phyloP scores from a whole-genome alignment of 169 alveolate species.

The Blepharisma undulans region DNA sequence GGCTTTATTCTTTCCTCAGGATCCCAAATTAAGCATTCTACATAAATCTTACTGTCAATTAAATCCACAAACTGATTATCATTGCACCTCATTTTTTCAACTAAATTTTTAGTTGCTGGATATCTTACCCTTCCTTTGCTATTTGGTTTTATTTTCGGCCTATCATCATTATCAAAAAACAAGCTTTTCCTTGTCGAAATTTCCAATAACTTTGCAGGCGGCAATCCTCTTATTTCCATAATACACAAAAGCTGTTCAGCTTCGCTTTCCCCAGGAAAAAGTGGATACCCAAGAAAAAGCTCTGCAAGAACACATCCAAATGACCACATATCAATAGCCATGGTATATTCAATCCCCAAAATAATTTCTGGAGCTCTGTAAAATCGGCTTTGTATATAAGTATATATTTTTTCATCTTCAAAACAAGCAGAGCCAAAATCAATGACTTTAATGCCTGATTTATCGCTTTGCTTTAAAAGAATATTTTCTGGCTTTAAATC shows the following conservation, averaged over 20 bases:
- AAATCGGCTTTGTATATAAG: constrained; percentile 76
- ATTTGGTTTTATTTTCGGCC: constrained; percentile 57
- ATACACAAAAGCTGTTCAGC: constrained; percentile 72
- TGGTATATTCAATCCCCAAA: constrained; percentile 57
- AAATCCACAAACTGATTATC: constrained; percentile 62
- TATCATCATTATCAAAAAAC: constrained; percentile 75
- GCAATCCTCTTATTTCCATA: constrained; percentile 79
- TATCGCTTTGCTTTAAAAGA: constrained; percentile 59
- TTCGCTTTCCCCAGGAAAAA: constrained; percentile 80
- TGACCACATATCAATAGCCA: constrained; percentile 76
- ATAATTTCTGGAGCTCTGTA: constrained; percentile 81
- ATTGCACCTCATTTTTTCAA: constrained; percentile 58
- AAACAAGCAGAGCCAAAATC: constrained; percentile 81
- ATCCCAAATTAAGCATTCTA: constrained; percentile 77
- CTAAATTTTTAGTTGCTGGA: constrained; percentile 44
- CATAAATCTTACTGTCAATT: constrained; percentile 32
- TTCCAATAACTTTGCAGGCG: constrained; percentile 60
- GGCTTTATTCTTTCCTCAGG: constrained; percentile 80
- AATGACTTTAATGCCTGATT: constrained; percentile 66
- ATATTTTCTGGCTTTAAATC: constrained; percentile 86
- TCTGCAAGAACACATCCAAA: constrained; percentile 77
- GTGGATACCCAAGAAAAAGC: constrained; percentile 72
- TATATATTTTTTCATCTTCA: constrained; percentile 54
- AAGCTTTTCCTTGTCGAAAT: constrained; percentile 62
- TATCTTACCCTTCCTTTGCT: constrained; percentile 64